A percentile compares a stretch with the other conserved stretches of the same genome.
These are phyloP conservation scores for Neofusicoccum cordaticola DNA, from an alignment of 2,329 filamentous ascomycete species.

Conservation along the genomic window DNA sequence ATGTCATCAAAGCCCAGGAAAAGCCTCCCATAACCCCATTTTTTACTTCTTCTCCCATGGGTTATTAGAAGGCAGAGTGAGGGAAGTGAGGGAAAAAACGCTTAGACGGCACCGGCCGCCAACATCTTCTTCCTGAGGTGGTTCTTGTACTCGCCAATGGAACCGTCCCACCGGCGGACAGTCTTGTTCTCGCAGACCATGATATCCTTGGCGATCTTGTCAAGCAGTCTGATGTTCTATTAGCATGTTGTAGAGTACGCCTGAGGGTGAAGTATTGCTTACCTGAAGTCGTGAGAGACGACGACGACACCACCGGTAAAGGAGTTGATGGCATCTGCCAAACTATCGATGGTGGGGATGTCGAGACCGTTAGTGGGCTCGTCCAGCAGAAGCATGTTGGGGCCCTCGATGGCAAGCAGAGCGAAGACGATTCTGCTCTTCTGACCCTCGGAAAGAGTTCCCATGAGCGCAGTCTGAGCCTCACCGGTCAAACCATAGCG, in stretches of 20 bases:
- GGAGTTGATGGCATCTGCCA: slow-evolving; percentile 96
- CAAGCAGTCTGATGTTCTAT: slow-evolving; percentile 70
- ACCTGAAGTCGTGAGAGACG: slow-evolving; percentile 98
- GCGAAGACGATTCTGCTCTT: slow-evolving; percentile 98
- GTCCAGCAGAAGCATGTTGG: slow-evolving; percentile 97
- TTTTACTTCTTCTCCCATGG: neutral
- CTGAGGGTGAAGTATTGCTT: slow-evolving; percentile 37
- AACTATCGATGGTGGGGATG: slow-evolving; percentile 95
- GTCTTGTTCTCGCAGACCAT: slow-evolving; percentile 99
- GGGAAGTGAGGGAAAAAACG: neutral
- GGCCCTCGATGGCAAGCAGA: slow-evolving; percentile 86
- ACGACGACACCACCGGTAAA: slow-evolving; percentile 96
- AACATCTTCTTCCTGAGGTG: slow-evolving; percentile 99
- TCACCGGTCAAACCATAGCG: slow-evolving; percentile 92
- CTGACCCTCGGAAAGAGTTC: slow-evolving; percentile 94
- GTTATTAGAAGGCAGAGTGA: neutral
- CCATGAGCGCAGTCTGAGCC: slow-evolving; percentile 94
- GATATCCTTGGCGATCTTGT: slow-evolving; percentile 99
- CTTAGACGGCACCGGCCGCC: slow-evolving; percentile 77
- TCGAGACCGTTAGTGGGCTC: slow-evolving; percentile 99
- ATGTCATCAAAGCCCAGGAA: neutral
- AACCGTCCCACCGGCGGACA: slow-evolving; percentile 82
- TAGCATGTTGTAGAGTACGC: slow-evolving; percentile 26
- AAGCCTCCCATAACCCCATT: neutral
- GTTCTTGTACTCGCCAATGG: slow-evolving; percentile 95